phyloP scores from a whole-genome alignment of 805 yeast genomes.

The Jamesozyma piceae region DNA sequence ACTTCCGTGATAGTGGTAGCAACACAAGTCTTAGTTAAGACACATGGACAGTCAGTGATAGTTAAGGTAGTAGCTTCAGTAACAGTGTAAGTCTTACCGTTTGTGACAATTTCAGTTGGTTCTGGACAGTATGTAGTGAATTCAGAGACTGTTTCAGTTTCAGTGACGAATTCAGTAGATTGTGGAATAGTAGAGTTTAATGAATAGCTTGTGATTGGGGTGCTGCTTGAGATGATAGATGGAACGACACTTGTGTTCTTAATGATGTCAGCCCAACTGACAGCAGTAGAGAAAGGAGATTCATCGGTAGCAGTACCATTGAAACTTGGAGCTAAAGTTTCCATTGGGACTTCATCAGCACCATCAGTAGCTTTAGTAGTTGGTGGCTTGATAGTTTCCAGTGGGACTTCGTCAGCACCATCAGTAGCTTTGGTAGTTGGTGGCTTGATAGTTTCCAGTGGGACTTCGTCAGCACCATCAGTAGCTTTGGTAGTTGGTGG shows the following conservation, averaged over 20 bases:
- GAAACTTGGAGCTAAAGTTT: background rate
- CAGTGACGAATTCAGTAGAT: slow-evolving; percentile 9
- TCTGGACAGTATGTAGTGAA: slow-evolving; percentile 78
- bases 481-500: slow-evolving; percentile 4
- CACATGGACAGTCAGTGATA: slow-evolving; percentile 33
- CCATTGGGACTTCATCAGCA: background rate
- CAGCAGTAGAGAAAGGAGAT: too few species aligned
- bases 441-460: background rate
- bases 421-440: background rate
- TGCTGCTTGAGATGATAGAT: too few species aligned
- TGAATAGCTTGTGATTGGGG: too few species aligned
- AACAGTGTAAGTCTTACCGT: slow-evolving; percentile 63
- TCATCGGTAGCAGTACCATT: slow-evolving; percentile 1
- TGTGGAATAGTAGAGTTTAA: too few species aligned
- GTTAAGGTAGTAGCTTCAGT: slow-evolving; percentile 75
- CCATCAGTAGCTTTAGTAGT: background rate
- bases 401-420: background rate
- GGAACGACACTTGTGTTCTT: too few species aligned
- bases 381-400: too few species aligned
- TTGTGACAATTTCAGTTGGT: slow-evolving; percentile 56
- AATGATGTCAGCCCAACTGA: too few species aligned
- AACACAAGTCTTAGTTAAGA: background rate
- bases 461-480: slow-evolving; percentile 7
- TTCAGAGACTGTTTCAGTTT: slow-evolving; percentile 47
- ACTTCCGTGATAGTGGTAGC: slow-evolving; percentile 29